Evolutionary conservation across 768 basidiomycete species (phyloP).

Genomic region (Kwoniella pini): DNA sequence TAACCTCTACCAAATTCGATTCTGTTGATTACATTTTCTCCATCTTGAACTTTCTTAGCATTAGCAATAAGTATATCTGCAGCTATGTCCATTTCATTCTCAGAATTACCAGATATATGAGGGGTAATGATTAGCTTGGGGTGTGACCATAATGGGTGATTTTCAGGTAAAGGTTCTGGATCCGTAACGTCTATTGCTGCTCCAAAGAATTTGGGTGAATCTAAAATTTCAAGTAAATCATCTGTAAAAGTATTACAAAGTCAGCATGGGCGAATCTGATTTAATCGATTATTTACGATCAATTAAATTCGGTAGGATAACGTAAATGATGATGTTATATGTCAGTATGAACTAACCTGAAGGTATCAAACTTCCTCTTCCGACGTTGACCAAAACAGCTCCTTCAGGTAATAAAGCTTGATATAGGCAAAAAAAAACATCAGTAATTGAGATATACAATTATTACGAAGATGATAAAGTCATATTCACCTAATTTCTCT

Average conservation of each 20-base stretch:
- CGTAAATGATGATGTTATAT: not conserved
- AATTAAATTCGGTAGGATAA: not conserved
- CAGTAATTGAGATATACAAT: not conserved
- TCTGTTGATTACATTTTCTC: conserved; percentile 30
- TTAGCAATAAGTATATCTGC: conserved; percentile 49
- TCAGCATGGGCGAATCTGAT: too few relatives aligned
- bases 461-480: not conserved
- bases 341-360: conserved; percentile 36
- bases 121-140: conserved; percentile 55
- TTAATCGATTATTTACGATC: too few relatives aligned
- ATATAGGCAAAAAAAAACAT: not conserved
- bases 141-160: conserved; percentile 54
- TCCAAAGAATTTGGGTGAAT: conserved; percentile 36
- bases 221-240: conserved; percentile 36
- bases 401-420: conserved; percentile 47
- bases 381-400: conserved; percentile 55
- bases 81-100: conserved; percentile 42
- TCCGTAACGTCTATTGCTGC: conserved; percentile 54
- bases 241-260: too few relatives aligned
- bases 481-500: conserved; percentile 41
- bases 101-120: conserved; percentile 50
- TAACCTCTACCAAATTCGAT: conserved; percentile 42
- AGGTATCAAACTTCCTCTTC: conserved; percentile 52
- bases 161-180: conserved; percentile 54
- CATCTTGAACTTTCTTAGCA: conserved; percentile 35